These are phyloP conservation scores for Oryza rufipogon DNA, from an alignment of 176 grass and related monocot genomes.

Conservation along the genomic window DNA sequence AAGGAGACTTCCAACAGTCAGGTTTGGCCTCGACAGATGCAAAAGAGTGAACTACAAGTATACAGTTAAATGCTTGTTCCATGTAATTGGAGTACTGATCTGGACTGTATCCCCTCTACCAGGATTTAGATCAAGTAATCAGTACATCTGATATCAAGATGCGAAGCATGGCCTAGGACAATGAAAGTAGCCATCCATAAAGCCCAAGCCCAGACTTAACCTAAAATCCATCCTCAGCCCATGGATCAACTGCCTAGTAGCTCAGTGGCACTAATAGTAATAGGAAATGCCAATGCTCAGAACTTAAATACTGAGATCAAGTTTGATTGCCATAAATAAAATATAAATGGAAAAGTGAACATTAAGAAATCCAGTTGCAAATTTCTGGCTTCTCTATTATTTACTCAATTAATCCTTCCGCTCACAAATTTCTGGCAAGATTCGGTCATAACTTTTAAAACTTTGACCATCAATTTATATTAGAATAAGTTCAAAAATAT, in stretches of 20 bases:
- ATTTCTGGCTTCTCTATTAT: not conserved
- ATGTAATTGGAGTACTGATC: not conserved
- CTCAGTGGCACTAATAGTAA: not conserved
- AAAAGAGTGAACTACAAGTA: not conserved
- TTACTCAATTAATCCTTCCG: not conserved
- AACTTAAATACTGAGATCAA: constrained; percentile 18
- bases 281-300: constrained; percentile 21
- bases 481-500: too few relatives aligned
- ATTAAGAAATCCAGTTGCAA: not conserved
- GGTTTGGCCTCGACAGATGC: not conserved
- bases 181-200: not conserved
- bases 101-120: constrained; percentile 8
- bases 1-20: not conserved
- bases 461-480: too few relatives aligned
- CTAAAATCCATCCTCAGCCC: not conserved
- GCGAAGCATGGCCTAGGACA: constrained; percentile 18
- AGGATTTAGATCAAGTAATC: constrained; percentile 1
- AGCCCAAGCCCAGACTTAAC: constrained; percentile 22
- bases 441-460: too few relatives aligned
- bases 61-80: constrained; percentile 12
- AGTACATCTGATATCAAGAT: constrained; percentile 9
- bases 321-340: not conserved
- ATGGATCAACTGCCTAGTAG: not conserved
- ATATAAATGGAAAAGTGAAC: not conserved
- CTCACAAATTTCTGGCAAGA: too few relatives aligned